Evolutionary conservation across 1,284 basidiomycete species (phyloP), one percentile per base, ranked within the genome.

Genomic region (Irpex lacteus): DNA sequence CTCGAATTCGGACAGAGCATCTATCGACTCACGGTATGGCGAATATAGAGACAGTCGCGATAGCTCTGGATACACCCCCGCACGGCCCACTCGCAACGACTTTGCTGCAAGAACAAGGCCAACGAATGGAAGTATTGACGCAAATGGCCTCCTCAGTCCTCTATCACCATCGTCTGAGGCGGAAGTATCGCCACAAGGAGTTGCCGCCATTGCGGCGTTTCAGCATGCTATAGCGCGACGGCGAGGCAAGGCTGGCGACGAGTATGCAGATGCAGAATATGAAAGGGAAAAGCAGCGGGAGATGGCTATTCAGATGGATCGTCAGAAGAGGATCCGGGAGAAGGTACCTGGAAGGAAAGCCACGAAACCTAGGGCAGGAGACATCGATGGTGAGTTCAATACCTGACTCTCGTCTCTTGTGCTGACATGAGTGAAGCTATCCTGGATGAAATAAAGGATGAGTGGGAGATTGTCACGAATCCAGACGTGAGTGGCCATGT

Each of bases 381-480:
- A 91, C 72, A 91, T 92, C 70, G 91, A 92, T 71, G 90, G 91
- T 92, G 71, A 68, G 86, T 74, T 13, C 63, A 59, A 55, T 21
- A 26, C 34, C 11, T 13, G 49, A n/a, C 54, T 62, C 21, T 59
- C 53, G 58, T 40, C 47, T n/a, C 4, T 37, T 57, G 11, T 32
- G 11, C 40, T 59, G 57, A 59, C 19, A 44, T 60, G n/a, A 5
- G 7, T 19, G 13, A 69, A 95, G 94, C 89, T 64, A 87, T 98
- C 3, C 78, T 98, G 67, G 87, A 92, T 66, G 87, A 92, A 73
- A 92, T 98, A 66, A 88, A 86, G 71, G 89, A 91, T 68, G 94
- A 94, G 64, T 98, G 95, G 95, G 92, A 93, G 66, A 90, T 94
- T 71, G 87, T 96, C 55, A 87, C 92, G 65, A 87, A 95, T 68